Evolutionary conservation across 1,284 basidiomycete genomes (phyloP).

Genomic region (Inonotus obliquus): DNA sequence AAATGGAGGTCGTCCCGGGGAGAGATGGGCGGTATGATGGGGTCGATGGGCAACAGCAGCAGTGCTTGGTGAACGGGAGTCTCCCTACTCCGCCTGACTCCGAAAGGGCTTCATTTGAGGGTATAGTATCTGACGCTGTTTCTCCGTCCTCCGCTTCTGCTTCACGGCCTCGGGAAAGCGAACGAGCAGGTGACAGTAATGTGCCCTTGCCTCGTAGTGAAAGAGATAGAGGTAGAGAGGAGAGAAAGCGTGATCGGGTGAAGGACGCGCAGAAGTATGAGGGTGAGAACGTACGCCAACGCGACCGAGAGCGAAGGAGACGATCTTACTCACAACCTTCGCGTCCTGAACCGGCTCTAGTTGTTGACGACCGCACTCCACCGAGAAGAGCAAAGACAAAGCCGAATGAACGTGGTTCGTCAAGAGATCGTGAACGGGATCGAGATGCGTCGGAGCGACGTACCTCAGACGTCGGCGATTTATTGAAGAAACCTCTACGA

Average conservation of each 20-base stretch:
- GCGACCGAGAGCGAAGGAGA: background rate
- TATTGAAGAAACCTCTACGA: background rate
- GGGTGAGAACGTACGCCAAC: background rate
- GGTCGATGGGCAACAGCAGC: background rate
- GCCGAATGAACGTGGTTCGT: background rate
- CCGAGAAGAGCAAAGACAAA: background rate
- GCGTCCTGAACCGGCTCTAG: background rate
- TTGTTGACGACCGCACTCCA: background rate
- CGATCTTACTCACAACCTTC: background rate
- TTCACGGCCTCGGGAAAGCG: background rate
- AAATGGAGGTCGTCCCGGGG: background rate
- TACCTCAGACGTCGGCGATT: background rate
- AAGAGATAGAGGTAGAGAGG: background rate
- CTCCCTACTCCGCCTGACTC: conserved; percentile 15
- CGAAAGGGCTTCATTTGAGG: conserved; percentile 9
- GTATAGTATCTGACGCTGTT: background rate
- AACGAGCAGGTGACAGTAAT: background rate
- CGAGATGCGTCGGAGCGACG: background rate
- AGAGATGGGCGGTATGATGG: background rate
- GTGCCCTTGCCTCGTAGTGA: background rate
- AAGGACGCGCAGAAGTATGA: background rate
- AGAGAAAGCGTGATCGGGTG: background rate
- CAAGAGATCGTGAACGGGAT: background rate
- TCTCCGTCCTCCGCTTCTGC: background rate
- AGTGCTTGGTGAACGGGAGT: background rate